Percentiles rank a stretch among this genome's conserved stretches.
These are phyloP conservation scores for Penicillium angulare DNA, from an alignment of 495 filamentous ascomycete genomes.

Conservation along the genomic window DNA sequence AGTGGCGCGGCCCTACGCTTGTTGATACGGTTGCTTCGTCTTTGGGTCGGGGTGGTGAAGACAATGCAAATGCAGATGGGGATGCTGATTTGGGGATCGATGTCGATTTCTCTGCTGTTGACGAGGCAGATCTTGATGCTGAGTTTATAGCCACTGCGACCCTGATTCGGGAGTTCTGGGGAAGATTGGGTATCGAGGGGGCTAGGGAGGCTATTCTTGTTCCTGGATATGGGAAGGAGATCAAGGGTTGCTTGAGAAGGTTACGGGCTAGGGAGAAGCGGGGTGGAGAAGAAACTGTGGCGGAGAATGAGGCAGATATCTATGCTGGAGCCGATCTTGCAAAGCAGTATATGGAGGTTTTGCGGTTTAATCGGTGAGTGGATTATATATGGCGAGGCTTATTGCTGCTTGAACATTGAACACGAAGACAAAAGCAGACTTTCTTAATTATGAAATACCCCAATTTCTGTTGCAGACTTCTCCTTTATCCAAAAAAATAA, in stretches of 20 bases:
- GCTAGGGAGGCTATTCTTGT: conserved; percentile 44
- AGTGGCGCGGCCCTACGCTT: conserved; percentile 43
- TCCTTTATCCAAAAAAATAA: background rate
- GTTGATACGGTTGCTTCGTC: conserved; percentile 23
- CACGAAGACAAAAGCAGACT: no score
- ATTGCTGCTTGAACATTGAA: no score
- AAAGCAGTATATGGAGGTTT: conserved; percentile 49
- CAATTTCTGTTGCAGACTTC: no score
- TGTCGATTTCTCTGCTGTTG: conserved; percentile 29
- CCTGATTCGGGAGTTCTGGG: conserved; percentile 47
- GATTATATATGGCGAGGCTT: no score
- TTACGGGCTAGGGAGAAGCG: conserved; percentile 10
- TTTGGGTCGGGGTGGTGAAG: background rate
- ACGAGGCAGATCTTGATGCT: conserved; percentile 41
- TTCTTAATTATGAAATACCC: no score
- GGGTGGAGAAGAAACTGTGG: conserved; percentile 4
- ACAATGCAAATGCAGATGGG: conserved; percentile 2
- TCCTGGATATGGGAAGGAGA: conserved; percentile 41
- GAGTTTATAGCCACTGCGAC: conserved; percentile 39
- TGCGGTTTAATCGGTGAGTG: conserved; percentile 43
- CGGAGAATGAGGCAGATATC: conserved; percentile 35
- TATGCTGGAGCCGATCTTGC: conserved; percentile 43
- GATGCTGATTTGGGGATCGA: conserved; percentile 31
- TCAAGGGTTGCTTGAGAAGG: conserved; percentile 30
- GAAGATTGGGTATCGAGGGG: conserved; percentile 30